Evolutionary conservation across 2,329 filamentous ascomycete species (phyloP), one percentile per base, ranked within the genome.

Genomic region (Xylaria polymorpha): DNA sequence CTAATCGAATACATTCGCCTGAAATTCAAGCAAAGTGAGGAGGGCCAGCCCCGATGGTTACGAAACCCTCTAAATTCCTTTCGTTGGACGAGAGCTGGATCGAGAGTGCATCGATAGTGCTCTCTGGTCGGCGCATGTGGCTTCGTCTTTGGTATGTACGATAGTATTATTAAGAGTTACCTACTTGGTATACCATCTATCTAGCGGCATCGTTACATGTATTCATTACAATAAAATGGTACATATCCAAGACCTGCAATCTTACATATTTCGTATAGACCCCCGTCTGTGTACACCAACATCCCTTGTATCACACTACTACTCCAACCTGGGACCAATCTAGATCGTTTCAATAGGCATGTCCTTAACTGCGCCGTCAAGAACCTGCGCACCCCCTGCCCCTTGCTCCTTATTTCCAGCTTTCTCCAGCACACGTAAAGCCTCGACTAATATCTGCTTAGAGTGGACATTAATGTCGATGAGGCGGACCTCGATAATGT

Each of bases 401-500:
- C 1, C 39, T 55, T 18, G 53, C 25, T 4, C 20, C 8, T 68
- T 35, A 22, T 20, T 57, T 5, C 14, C 59, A 3, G 25, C 64
- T 51, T 67, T 74, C 67, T 77, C 69, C 7, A 80, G 12, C 41
- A 76, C 71, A 57, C 78, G 75, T 48, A 85, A 64, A 12, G 83
- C 82, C 77, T 82, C 83, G 68, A 89, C 86, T 12, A 78, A 70
- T 50, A 90, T 81, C 50, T 78, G 77, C 44, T 80, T 80, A 18
- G 76, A 74, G 73, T 85, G 82, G 32, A 87, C 83, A 72, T 89
- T 86, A 69, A 90, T 77, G 69, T 88, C 79, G n/a, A 70, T 73
- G 46, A 91, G 79, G 76, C 85, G 83, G 39, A 89, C 88, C 70
- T 86, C 83, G 68, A 88, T 85, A n/a, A 83, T 78, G 74, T 90